phyloP scores from a whole-genome alignment of 805 yeast species.

The Candida fluviatilis region DNA sequence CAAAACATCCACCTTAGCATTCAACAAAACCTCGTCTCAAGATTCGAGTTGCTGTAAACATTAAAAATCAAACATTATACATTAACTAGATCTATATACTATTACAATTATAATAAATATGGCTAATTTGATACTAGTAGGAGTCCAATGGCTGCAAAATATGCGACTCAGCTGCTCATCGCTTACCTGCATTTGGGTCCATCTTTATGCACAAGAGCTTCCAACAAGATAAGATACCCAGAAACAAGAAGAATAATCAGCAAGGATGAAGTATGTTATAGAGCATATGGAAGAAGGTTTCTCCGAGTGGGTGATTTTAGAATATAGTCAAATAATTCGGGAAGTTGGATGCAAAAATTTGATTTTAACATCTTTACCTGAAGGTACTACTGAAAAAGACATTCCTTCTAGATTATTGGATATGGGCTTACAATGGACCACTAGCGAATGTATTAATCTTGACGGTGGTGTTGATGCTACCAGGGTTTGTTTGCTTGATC shows the following conservation, averaged over 20 bases:
- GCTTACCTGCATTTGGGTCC: not conserved
- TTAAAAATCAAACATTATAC: not conserved
- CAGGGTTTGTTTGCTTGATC: slow-evolving; percentile 82
- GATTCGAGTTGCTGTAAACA: slow-evolving; percentile 19
- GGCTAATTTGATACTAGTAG: too few species aligned
- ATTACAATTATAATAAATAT: too few species aligned
- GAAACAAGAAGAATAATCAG: too few species aligned
- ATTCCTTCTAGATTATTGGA: slow-evolving; percentile 59
- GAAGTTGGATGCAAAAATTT: slow-evolving; percentile 81
- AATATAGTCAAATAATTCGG: slow-evolving; percentile 74
- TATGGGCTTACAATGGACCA: slow-evolving; percentile 78
- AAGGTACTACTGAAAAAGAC: slow-evolving; percentile 51
- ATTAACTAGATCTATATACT: not conserved
- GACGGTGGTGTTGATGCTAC: slow-evolving; percentile 39
- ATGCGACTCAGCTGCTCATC: not conserved
- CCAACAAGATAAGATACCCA: too few species aligned
- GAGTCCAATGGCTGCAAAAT: not conserved
- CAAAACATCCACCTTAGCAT: slow-evolving; percentile 38
- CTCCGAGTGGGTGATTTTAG: slow-evolving; percentile 92
- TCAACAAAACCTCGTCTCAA: slow-evolving; percentile 14
- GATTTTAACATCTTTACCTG: slow-evolving; percentile 71
- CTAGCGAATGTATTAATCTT: slow-evolving; percentile 58
- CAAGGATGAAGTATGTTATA: slow-evolving; percentile 77
- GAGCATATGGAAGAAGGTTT: slow-evolving; percentile 98
- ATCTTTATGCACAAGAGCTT: not conserved